Percentiles rank a stretch among this genome's conserved stretches.
phyloP scores from a whole-genome alignment of 2,329 filamentous ascomycete species.

The Epichloe festucae region DNA sequence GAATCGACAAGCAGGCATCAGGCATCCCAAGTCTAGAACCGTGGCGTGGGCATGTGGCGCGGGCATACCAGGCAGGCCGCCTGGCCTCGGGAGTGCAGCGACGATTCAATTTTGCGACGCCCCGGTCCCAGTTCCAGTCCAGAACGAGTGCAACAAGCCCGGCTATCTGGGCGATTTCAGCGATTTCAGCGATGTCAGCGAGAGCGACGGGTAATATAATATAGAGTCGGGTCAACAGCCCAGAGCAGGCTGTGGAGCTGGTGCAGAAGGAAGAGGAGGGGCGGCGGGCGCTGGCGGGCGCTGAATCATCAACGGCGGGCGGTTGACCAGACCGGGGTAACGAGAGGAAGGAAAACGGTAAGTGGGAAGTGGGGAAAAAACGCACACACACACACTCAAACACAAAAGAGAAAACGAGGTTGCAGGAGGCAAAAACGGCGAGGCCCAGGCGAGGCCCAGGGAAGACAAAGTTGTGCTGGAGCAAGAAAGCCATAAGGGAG shows the following conservation, averaged over 20 bases:
- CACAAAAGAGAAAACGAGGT: not conserved
- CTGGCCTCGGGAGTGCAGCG: not conserved
- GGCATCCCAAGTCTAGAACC: not conserved
- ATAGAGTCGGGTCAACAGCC: not conserved
- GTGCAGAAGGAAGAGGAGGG: not conserved
- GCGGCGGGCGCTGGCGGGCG: too few species aligned
- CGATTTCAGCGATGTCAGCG: too few species aligned
- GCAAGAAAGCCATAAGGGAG: not conserved
- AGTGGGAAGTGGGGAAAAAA: not conserved
- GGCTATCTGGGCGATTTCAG: not conserved
- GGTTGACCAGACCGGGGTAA: not conserved
- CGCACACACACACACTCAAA: not conserved
- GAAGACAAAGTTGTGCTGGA: not conserved
- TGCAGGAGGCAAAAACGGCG: not conserved
- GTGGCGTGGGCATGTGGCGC: constrained; percentile 2
- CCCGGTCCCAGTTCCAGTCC: not conserved
- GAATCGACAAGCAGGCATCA: not conserved
- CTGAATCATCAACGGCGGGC: too few species aligned
- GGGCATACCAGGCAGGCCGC: constrained; percentile 4
- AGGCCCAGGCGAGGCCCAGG: not conserved
- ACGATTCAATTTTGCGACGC: not conserved
- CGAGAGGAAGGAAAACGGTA: not conserved
- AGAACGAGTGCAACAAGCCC: not conserved
- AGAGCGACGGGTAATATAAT: too few species aligned
- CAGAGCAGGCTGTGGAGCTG: not conserved